Base-by-base conservation (phyloP, 139 green algal species). In the Coelastrella sp. region DNA sequence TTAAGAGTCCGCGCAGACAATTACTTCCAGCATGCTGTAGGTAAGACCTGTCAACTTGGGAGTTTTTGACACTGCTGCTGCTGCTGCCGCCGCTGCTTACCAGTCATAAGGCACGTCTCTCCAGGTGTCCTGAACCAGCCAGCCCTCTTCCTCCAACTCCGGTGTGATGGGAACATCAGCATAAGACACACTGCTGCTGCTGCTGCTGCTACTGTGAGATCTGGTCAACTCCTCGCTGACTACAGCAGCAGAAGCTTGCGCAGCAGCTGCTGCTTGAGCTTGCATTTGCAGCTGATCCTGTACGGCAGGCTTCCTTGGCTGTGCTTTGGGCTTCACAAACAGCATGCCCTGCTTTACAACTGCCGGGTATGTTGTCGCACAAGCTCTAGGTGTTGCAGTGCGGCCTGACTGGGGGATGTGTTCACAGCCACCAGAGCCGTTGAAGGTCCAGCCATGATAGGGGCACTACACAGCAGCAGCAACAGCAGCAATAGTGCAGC, bases 41-140 rank as follows among this genome's bases (percentile, higher is more conserved):
- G n/a, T n/a, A n/a, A n/a, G n/a, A n/a, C n/a, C n/a, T n/a, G n/a
- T n/a, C n/a, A n/a, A n/a, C n/a, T n/a, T n/a, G n/a, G n/a, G n/a
- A n/a, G n/a, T n/a, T n/a, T n/a, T n/a, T n/a, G n/a, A n/a, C n/a
- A n/a, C n/a, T n/a, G n/a, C n/a, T n/a, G n/a, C n/a, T n/a, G n/a
- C n/a, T n/a, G n/a, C n/a, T n/a, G n/a, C n/a, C n/a, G 21, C 2
- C 30, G 19, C 2, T 32, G 9, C 68, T 79, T 27, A 50, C 73
- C 53, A 69, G 37, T 82, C 75, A 71, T 71, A 82, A 0, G 75
- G 75, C 51, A 69, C 53, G 30, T 82, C 75, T 35, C 75, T 27
- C 75, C 75, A 82, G 23, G 75, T 82, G 75, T 82, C 75, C 23
- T 69, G 51, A 35, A 82, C 53, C 53, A 82, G 53, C 75, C 75